These are phyloP conservation scores for Apiotrichum mycotoxinovorans DNA, from an alignment of 1,284 basidiomycete species.

Conservation along the genomic window DNA sequence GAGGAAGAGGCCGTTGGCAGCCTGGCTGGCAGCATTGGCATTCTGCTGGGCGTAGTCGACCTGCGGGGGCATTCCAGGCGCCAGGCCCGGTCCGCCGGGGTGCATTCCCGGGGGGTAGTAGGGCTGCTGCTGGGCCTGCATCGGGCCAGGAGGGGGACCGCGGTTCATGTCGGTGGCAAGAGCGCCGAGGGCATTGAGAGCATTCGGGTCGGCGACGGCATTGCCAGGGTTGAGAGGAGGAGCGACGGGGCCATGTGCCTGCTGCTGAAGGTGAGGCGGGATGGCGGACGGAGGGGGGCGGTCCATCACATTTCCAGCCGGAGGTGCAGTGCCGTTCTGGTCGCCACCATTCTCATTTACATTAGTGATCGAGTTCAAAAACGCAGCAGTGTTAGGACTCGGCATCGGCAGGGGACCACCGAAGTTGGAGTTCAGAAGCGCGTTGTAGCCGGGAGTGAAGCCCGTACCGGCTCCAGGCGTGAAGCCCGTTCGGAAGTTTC, in stretches of 20 bases:
- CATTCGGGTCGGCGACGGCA: slow-evolving; percentile 63
- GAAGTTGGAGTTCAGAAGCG: slow-evolving; percentile 43
- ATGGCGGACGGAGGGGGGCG: slow-evolving; percentile 31
- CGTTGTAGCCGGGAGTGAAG: slow-evolving; percentile 64
- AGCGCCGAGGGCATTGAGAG: slow-evolving; percentile 73
- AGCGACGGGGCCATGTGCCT: slow-evolving; percentile 30
- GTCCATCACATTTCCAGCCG: background rate
- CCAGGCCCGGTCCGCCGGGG: slow-evolving; percentile 15
- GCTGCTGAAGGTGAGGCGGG: slow-evolving; percentile 20
- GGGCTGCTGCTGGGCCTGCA: slow-evolving; percentile 4
- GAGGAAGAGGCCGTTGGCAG: slow-evolving; percentile 87
- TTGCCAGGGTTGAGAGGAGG: slow-evolving; percentile 24
- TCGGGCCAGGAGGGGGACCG: background rate
- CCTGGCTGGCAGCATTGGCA: slow-evolving; percentile 51
- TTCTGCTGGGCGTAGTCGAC: slow-evolving; percentile 47
- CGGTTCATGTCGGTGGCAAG: slow-evolving; percentile 56
- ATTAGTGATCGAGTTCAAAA: slow-evolving; percentile 85
- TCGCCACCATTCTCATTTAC: slow-evolving; percentile 47
- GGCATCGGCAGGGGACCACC: slow-evolving; percentile 60
- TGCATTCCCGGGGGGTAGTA: slow-evolving; percentile 26
- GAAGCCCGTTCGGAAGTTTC: slow-evolving; percentile 60
- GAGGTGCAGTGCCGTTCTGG: slow-evolving; percentile 6
- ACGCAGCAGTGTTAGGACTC: slow-evolving; percentile 85
- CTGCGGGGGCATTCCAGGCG: slow-evolving; percentile 19
- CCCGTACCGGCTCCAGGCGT: slow-evolving; percentile 70